A percentile compares a stretch with the other conserved stretches of the same genome.
Conservation (phyloP, 192 early-diverging fungal species). For the Phlyctochytrium planicorne region DNA sequence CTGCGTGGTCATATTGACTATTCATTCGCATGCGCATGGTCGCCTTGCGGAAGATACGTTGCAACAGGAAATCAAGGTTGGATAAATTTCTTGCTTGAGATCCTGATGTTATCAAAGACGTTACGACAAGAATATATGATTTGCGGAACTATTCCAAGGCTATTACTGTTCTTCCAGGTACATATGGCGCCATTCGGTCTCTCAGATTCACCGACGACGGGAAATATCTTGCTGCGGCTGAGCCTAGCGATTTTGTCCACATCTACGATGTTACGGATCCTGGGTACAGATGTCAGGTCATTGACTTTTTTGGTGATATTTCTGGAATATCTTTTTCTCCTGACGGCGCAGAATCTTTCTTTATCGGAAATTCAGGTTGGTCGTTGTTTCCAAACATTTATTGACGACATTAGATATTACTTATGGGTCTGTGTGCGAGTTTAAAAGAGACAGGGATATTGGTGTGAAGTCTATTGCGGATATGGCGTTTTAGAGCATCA, state of each 20-base stretch:
- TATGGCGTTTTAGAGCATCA: no score
- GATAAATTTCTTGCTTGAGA: not conserved
- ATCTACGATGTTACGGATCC: conserved; percentile 30
- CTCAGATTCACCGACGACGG: conserved; percentile 61
- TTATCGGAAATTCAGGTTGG: conserved; percentile 54
- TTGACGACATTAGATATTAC: no score
- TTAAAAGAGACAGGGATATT: no score
- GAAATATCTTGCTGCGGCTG: conserved; percentile 52
- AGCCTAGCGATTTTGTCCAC: conserved; percentile 70
- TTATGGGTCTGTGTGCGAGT: no score
- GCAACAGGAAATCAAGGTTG: conserved; percentile 67
- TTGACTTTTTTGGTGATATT: conserved; percentile 75
- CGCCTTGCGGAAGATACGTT: conserved; percentile 50
- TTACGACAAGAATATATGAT: conserved; percentile 62
- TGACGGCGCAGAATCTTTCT: conserved; percentile 47
- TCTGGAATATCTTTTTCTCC: conserved; percentile 60
- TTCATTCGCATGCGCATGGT: conserved; percentile 70
- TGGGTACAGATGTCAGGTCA: conserved; percentile 43
- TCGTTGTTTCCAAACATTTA: no score
- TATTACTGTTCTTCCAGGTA: conserved; percentile 46
- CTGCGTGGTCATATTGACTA: conserved; percentile 65
- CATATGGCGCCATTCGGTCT: conserved; percentile 58
- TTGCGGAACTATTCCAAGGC: conserved; percentile 52
- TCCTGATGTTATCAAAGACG: conserved; percentile 28
- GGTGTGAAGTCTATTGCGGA: no score